Evolutionary conservation across 202 grass and related monocot species (phyloP), one percentile per base, ranked within the genome.

Genomic region (Zoysia matrella): DNA sequence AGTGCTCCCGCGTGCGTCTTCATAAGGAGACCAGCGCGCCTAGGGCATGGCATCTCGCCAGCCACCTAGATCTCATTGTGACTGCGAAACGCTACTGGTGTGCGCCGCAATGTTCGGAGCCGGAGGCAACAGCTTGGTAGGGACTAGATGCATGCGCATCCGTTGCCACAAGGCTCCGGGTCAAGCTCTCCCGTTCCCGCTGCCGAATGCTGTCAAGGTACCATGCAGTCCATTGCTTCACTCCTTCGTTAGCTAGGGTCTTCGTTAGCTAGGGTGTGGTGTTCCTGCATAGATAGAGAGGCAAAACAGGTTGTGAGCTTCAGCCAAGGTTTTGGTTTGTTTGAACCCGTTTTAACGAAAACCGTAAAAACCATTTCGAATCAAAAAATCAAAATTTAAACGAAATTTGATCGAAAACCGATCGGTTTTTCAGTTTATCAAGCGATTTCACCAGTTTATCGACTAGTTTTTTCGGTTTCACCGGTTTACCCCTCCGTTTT

Each of bases 141-240:
- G 10, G 0, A 44, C 51, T 36, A 56, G 15, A 8, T 12, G 30
- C 65, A 13, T 52, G 55, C 55, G 47, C 22, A 50, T 36, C 45
- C 11, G 2, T 60, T n/a, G 58, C 60, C 30, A 67, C 43, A n/a
- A 44, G 52, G 48, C 15, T 44, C 51, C 62, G 44, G 63, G 43
- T 5, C 81, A 50, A 49, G 43, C 45, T 43, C 9, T 43, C 8
- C 46, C 72, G 42, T 69, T 76, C 50, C 7, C 64, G 11, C 40
- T 7, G 18, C 13, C 51, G 30, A 83, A 68, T 46, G 36, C 72
- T 44, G 2, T 69, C 64, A 76, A 70, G 73, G 81, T 84, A 76
- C 2, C 47, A 51, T 62, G 13, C 67, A 22, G 8, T 47, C 4
- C 58, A 36, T 43, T 49, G 79, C n/a, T 71, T 14, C 36, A 11